phyloP scores from a whole-genome alignment of 140 eudicot genomes.

The Stevia rebaudiana region DNA sequence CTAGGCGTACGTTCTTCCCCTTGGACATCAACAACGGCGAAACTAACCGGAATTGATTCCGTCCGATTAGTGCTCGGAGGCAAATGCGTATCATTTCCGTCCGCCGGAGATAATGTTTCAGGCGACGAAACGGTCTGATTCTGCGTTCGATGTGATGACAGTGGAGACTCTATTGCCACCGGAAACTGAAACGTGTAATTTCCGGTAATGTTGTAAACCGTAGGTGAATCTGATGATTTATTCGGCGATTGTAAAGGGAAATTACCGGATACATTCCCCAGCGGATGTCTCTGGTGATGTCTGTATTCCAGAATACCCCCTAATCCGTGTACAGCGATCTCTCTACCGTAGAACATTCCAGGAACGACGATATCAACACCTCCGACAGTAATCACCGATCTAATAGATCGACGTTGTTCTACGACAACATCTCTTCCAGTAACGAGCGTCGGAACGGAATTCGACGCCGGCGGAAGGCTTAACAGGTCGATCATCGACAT shows the following conservation, averaged over 20 bases:
- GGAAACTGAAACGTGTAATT: constrained; percentile 24
- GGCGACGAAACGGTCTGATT: constrained; percentile 11
- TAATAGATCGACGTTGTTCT: constrained; percentile 19
- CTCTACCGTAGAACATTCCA: constrained; percentile 40
- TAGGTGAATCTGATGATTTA: background rate
- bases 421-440: constrained; percentile 20
- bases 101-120: background rate
- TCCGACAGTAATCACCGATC: constrained; percentile 36
- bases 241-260: constrained; percentile 3
- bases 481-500: constrained; percentile 37
- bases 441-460: constrained; percentile 30
- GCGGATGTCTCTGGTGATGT: constrained; percentile 8
- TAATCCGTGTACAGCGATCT: constrained; percentile 59
- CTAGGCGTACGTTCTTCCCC: constrained; percentile 11
- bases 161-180: background rate
- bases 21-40: background rate
- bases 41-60: background rate
- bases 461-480: constrained; percentile 29
- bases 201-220: constrained; percentile 1
- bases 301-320: constrained; percentile 41
- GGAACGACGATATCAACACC: constrained; percentile 44
- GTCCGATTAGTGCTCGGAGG: constrained; percentile 8
- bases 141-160: background rate
- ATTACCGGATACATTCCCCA: constrained; percentile 22
- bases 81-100: background rate